Base-by-base conservation (phyloP, 805 yeast genomes). In the Yamadazyma akitaensis region DNA sequence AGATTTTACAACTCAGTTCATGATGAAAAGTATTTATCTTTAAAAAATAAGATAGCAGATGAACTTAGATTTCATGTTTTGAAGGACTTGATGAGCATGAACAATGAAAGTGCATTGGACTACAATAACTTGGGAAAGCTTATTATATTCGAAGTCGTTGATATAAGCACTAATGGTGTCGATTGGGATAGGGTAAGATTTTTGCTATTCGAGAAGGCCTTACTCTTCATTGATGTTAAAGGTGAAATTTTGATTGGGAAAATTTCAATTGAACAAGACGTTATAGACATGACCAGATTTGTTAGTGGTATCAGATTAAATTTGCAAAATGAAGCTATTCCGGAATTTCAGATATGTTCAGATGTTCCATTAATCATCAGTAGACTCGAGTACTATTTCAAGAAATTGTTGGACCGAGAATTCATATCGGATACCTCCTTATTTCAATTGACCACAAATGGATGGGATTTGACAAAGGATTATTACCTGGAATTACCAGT, bases 391-490 rank as follows among this genome's bases (percentile, higher is more conserved):
- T 66, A 62, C 45, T 65, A 60, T 46, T 37, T 55, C 61, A 21
- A 49, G 46, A 12, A 62, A 44, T n/a, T 56, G 28, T 48, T 51
- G 41, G 38, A 55, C 31, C 28, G 50, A 48, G 13, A 46, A 34
- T 32, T 46, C 17, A 40, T 14, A 43, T 66, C 7, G 68, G 77
- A 51, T 24, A 55, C 57, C 4, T 51, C 55, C 28, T 44, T 79
- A 21, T 65, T 67, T 28, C 80, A 79, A 54, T 59, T 80, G 50
- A 75, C 85, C 1, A 67, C 75, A 1, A 81, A 74, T 51, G 73
- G 75, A 0, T 77, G 85, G 81, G 58, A 57, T 9, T 51, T 75
- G 9, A 55, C 78, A 7, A 59, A 67, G 8, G 61, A 57, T 9
- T 58, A 61, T 45, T 56, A 12, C 48, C 64, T 7, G 34, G 47